Conservation (phyloP, 148 eudicot genomes). For the Suaeda aralocaspica region DNA sequence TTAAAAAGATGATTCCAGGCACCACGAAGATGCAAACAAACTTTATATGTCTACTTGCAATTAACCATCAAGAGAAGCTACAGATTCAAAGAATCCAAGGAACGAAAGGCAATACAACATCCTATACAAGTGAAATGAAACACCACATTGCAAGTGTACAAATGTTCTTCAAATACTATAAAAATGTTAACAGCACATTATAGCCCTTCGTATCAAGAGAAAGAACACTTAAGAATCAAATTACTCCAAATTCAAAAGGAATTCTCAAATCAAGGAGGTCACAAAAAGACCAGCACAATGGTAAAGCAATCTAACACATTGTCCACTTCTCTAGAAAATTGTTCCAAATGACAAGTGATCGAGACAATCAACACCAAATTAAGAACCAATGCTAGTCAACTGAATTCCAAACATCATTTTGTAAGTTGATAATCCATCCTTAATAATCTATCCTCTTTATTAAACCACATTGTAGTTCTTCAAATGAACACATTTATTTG, state of each 20-base stretch:
- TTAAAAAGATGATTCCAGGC: background rate
- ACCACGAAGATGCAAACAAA: background rate
- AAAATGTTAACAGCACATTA: background rate
- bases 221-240: too few species aligned
- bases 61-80: background rate
- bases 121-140: background rate
- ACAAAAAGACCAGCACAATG: too few species aligned
- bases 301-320: background rate
- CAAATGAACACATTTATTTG: background rate
- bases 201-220: too few species aligned
- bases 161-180: background rate
- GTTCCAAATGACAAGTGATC: background rate
- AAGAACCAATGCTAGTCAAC: background rate
- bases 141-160: background rate
- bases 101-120: background rate
- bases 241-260: background rate
- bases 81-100: background rate
- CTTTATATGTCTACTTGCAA: too few species aligned
- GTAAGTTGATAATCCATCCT: background rate
- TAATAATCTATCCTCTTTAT: background rate
- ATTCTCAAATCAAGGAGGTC: background rate
- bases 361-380: background rate
- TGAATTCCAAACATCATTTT: background rate
- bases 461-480: background rate
- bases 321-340: constrained; percentile 2